phyloP scores from a whole-genome alignment of 495 filamentous ascomycete species.

The Aspergillus asperescens region DNA sequence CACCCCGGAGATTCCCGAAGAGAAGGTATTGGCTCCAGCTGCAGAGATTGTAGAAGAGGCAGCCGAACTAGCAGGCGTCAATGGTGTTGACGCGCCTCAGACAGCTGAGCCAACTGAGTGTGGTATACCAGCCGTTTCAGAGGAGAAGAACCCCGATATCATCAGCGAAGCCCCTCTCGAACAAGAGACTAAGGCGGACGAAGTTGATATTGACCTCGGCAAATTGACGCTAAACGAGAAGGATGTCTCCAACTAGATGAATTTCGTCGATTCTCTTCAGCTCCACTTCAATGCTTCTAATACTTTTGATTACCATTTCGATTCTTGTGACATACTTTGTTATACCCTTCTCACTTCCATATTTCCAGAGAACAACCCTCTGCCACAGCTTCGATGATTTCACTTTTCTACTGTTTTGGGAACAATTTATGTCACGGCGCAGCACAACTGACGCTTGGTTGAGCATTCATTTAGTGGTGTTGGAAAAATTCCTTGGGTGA shows the following conservation, averaged over 20 bases:
- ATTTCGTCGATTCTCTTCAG: background rate
- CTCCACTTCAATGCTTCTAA: background rate
- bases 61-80: background rate
- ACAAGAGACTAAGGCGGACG: conserved; percentile 17
- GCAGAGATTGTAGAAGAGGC: background rate
- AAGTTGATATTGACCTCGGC: conserved; percentile 29
- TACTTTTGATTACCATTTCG: conserved; percentile 1
- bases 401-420: conserved; percentile 1
- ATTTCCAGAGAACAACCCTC: conserved; percentile 10
- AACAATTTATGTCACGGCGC: conserved; percentile 6
- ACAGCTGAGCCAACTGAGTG: background rate
- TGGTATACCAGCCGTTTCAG: background rate
- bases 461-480: conserved; percentile 22
- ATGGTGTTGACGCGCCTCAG: background rate
- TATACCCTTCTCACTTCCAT: conserved; percentile 22
- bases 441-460: conserved; percentile 11
- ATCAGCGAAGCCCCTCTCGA: conserved; percentile 1
- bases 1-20: background rate
- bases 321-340: conserved; percentile 17
- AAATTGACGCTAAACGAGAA: conserved; percentile 26
- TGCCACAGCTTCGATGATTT: conserved; percentile 8
- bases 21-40: background rate
- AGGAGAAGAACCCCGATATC: background rate
- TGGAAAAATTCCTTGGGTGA: conserved; percentile 1
- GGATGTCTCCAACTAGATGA: background rate